Evolutionary conservation across 2,329 filamentous ascomycete genomes (phyloP).

Genomic region (Elsinoe australis): DNA sequence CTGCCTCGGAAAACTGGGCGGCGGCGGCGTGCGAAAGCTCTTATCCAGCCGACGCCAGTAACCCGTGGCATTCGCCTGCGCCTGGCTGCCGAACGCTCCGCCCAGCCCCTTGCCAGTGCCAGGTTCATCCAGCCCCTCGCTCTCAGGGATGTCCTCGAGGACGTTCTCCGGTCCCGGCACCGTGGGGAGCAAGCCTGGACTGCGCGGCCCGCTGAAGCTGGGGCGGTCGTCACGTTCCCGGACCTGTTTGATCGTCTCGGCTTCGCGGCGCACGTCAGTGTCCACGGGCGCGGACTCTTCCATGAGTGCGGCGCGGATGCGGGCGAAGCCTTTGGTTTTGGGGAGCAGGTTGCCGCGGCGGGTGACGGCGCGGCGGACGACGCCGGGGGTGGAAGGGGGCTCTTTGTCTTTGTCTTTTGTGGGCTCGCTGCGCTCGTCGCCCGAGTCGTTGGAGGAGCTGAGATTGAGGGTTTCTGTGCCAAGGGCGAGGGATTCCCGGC

Average conservation of each 20-base stretch:
- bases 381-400: slow-evolving; percentile 54
- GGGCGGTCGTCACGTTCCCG: slow-evolving; percentile 65
- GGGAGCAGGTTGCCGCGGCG: slow-evolving; percentile 84
- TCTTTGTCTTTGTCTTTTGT: slow-evolving; percentile 34
- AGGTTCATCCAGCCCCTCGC: slow-evolving; percentile 27
- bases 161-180: slow-evolving; percentile 49
- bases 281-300: slow-evolving; percentile 87
- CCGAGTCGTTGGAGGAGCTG: slow-evolving; percentile 68
- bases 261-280: slow-evolving; percentile 80
- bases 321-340: slow-evolving; percentile 91
- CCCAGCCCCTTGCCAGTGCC: slow-evolving; percentile 39
- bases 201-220: slow-evolving; percentile 50
- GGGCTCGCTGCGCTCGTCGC: slow-evolving; percentile 47
- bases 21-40: slow-evolving; percentile 55
- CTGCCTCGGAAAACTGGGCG: slow-evolving; percentile 50
- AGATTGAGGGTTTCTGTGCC: slow-evolving; percentile 85
- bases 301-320: slow-evolving; percentile 79
- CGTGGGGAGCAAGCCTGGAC: slow-evolving; percentile 56
- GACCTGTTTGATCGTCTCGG: slow-evolving; percentile 91
- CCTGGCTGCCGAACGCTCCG: slow-evolving; percentile 67
- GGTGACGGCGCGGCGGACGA: slow-evolving; percentile 75
- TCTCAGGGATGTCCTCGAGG: slow-evolving; percentile 60
- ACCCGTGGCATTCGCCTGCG: slow-evolving; percentile 62
- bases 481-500: slow-evolving; percentile 83
- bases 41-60: slow-evolving; percentile 79